Conservation (phyloP, 768 basidiomycete genomes). For the Lactarius trivialis region DNA sequence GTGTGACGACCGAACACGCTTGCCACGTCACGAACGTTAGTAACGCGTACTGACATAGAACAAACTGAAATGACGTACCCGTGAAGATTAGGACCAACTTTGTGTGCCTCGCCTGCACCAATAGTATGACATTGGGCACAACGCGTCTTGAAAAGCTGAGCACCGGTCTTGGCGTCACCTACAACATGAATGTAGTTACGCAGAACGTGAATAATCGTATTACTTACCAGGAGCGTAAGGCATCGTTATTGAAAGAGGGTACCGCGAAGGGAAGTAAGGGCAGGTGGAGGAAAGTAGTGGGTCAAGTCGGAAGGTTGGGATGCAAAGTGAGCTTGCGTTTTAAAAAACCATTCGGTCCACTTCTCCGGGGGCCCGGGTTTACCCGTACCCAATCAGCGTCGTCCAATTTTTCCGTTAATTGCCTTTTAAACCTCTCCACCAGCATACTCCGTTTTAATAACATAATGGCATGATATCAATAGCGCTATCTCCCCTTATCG, state of each 20-base stretch:
- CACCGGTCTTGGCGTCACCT: slow-evolving; percentile 90
- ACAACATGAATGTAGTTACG: not conserved
- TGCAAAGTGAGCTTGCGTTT: not conserved
- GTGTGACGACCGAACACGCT: slow-evolving; percentile 83
- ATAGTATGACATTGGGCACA: slow-evolving; percentile 93
- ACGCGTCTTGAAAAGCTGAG: slow-evolving; percentile 92
- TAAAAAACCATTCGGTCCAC: not conserved
- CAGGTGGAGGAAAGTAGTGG: not conserved
- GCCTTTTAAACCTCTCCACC: not conserved
- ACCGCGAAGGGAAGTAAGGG: not conserved
- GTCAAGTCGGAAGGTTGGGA: not conserved
- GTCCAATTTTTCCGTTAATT: not conserved
- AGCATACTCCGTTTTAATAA: not conserved
- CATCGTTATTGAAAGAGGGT: slow-evolving; percentile 30
- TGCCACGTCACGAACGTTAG: slow-evolving; percentile 13
- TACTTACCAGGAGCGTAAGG: slow-evolving; percentile 39
- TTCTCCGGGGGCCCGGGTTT: not conserved
- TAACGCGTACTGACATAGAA: not conserved
- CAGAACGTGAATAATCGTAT: not conserved
- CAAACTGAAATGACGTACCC: slow-evolving; percentile 47
- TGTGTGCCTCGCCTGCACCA: slow-evolving; percentile 68
- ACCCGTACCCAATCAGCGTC: slow-evolving; percentile 9
- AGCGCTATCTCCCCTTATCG: not conserved
- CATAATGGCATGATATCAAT: not conserved
- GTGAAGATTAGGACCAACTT: slow-evolving; percentile 93